Conservation (phyloP, 306 rosid species). For the Arachis hypogaea region DNA sequence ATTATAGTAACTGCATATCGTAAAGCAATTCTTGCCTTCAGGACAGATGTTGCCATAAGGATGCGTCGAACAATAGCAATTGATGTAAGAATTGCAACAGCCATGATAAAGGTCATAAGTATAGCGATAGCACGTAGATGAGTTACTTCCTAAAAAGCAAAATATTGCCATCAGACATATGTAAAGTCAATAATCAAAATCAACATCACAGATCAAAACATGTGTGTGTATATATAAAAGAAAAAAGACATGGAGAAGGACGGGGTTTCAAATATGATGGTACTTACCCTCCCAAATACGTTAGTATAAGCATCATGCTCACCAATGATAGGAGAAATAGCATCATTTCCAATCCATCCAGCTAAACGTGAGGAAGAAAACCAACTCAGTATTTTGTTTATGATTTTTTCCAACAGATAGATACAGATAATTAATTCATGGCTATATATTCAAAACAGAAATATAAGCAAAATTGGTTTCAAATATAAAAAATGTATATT, state of each 20-base stretch:
- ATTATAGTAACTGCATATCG: slow-evolving; percentile 18
- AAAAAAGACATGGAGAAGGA: background rate
- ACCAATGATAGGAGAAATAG: slow-evolving; percentile 89
- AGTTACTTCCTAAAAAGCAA: slow-evolving; percentile 73
- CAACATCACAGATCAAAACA: background rate
- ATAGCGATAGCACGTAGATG: slow-evolving; percentile 82
- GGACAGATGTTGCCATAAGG: slow-evolving; percentile 98
- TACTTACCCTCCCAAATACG: slow-evolving; percentile 83
- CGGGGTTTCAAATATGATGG: slow-evolving; percentile 33
- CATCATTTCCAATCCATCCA: slow-evolving; percentile 97
- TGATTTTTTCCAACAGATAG: slow-evolving; percentile 24
- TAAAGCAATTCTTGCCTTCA: slow-evolving; percentile 67
- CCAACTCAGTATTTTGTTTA: slow-evolving; percentile 36
- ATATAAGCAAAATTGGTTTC: slow-evolving; percentile 21
- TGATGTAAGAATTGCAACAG: slow-evolving; percentile 81
- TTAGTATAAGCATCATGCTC: slow-evolving; percentile 80
- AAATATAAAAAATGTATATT: slow-evolving; percentile 34
- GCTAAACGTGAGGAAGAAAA: slow-evolving; percentile 61
- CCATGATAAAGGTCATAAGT: slow-evolving; percentile 84
- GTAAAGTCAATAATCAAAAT: background rate
- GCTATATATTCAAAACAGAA: slow-evolving; percentile 16
- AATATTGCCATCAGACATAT: slow-evolving; percentile 24
- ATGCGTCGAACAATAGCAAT: slow-evolving; percentile 91
- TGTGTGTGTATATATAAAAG: background rate
- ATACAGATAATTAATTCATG: slow-evolving; percentile 1